A percentile compares a stretch with the other conserved stretches of the same genome.
Conservation (phyloP, 148 eudicot species). For the Camellia lanceoleosa region DNA sequence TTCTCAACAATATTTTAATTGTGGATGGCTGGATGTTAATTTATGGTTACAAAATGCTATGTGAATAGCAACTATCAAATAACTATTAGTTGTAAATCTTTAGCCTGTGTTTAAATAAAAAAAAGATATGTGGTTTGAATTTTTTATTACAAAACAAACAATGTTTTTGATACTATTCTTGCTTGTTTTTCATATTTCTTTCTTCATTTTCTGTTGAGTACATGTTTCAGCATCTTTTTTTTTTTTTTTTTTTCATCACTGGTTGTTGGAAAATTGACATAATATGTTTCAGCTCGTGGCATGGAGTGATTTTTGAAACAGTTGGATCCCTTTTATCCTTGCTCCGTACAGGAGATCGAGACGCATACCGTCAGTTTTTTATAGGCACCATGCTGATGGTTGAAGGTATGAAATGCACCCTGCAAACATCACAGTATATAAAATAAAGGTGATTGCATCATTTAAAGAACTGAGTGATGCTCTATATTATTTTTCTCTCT, state of each 20-base stretch:
- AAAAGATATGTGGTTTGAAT: neutral
- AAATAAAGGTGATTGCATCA: neutral
- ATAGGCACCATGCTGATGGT: conserved; percentile 54
- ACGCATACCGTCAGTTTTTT: conserved; percentile 75
- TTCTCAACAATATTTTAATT: neutral
- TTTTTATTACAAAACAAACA: neutral
- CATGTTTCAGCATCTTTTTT: neutral
- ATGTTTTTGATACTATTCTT: neutral
- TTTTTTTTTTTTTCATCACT: neutral
- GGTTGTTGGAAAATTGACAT: conserved; percentile 10
- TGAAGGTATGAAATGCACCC: conserved; percentile 55
- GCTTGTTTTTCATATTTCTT: neutral
- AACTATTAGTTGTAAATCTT: neutral
- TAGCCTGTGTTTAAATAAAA: neutral
- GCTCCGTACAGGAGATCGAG: conserved; percentile 78
- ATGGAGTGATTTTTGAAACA: conserved; percentile 71
- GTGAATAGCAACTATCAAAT: neutral
- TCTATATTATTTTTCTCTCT: neutral
- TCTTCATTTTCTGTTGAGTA: neutral
- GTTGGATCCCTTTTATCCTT: conserved; percentile 74
- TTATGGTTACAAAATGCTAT: too few relatives aligned
- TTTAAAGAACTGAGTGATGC: neutral
- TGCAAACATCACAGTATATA: neutral
- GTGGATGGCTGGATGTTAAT: neutral
- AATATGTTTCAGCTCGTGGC: conserved; percentile 46